Percentiles rank a stretch among this genome's conserved stretches.
phyloP scores from a whole-genome alignment of 352 stramenopile genomes.

The Peronospora belbahrii region DNA sequence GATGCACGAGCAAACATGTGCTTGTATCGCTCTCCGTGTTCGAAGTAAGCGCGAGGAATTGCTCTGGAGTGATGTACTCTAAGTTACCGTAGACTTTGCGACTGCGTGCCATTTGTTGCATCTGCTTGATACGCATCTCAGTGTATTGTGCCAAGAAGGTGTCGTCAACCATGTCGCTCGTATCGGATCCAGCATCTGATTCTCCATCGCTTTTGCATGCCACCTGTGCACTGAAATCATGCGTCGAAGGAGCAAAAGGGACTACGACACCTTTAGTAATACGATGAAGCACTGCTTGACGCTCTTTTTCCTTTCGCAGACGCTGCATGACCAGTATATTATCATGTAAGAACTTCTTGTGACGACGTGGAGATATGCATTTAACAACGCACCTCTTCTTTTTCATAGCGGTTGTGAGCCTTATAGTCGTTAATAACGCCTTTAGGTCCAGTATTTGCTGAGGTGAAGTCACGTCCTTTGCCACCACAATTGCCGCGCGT shows the following conservation, averaged over 20 bases:
- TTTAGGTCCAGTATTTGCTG: constrained; percentile 69
- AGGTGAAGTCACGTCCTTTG: constrained; percentile 41
- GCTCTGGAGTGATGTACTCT: constrained; percentile 43
- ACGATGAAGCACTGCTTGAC: constrained; percentile 38
- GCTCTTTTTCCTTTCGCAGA: constrained; percentile 39
- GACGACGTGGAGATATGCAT: too few species aligned
- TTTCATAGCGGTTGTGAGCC: constrained; percentile 53
- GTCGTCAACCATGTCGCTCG: constrained; percentile 44
- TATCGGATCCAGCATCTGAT: constrained; percentile 37
- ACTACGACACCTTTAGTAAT: constrained; percentile 49
- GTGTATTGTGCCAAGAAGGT: constrained; percentile 57
- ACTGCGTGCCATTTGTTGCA: constrained; percentile 30
- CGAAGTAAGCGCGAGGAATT: constrained; percentile 46
- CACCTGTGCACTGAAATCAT: constrained; percentile 5
- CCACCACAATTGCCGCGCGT: constrained; percentile 16
- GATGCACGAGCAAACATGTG: constrained; percentile 40
- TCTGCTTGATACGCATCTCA: constrained; percentile 52
- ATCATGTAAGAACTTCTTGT: too few species aligned
- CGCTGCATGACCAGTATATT: constrained; percentile 22
- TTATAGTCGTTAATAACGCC: constrained; percentile 81
- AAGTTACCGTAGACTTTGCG: constrained; percentile 46
- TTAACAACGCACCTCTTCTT: constrained; percentile 41
- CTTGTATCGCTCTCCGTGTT: constrained; percentile 4
- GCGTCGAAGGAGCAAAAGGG: constrained; percentile 5
- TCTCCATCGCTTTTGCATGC: constrained; percentile 19